Percentiles rank a stretch among this genome's conserved stretches.
Conservation (phyloP, 176 grass and related monocot genomes). For the Carex kokanica region DNA sequence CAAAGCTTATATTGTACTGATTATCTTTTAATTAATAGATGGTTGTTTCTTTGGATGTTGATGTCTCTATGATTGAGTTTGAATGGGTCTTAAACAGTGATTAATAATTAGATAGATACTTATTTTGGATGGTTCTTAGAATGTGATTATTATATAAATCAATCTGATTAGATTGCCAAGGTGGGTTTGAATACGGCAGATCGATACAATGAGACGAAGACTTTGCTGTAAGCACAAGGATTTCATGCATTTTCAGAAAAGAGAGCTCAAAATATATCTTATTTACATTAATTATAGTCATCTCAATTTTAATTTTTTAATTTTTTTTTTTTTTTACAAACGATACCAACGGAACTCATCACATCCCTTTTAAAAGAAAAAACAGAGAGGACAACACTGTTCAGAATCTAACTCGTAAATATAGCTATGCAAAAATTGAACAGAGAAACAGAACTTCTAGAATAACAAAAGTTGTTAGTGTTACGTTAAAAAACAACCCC, state of each 20-base stretch:
- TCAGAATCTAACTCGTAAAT: background rate
- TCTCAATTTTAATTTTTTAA: background rate
- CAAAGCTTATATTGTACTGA: constrained; percentile 20
- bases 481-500: too few species aligned
- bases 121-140: background rate
- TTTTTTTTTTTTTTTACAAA: background rate
- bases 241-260: background rate
- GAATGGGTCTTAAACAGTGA: background rate
- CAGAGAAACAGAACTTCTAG: background rate
- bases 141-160: constrained; percentile 2
- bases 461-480: background rate
- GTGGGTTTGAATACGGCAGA: too few species aligned
- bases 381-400: background rate
- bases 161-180: background rate
- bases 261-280: background rate
- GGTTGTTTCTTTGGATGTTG: constrained; percentile 10
- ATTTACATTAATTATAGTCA: background rate
- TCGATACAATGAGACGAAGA: background rate
- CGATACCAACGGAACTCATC: background rate
- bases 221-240: background rate
- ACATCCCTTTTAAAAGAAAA: background rate
- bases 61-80: constrained; percentile 25
- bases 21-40: constrained; percentile 17
- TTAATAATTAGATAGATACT: background rate
- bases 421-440: background rate